Evolutionary conservation across 208 protist genomes (phyloP).

Genomic region (Trypanosoma boissoni): DNA sequence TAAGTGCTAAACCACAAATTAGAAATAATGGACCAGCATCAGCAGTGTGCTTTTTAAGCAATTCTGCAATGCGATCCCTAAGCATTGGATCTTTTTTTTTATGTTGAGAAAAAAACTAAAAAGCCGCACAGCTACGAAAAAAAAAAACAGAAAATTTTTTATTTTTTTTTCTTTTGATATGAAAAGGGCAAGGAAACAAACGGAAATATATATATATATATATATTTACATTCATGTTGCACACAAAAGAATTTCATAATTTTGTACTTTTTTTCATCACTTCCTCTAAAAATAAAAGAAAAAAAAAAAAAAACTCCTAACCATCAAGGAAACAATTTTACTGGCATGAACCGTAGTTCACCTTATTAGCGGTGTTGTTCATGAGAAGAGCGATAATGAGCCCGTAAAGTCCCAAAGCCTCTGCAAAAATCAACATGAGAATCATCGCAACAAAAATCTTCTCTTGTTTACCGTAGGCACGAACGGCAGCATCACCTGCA

Average conservation of each 20-base stretch:
- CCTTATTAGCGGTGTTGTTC: conserved; percentile 87
- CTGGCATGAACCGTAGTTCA: conserved; percentile 27
- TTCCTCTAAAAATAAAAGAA: conserved; percentile 14
- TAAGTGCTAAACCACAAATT: conserved; percentile 34
- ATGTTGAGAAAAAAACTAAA: conserved; percentile 11
- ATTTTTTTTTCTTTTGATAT: conserved; percentile 3
- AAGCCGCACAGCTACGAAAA: conserved; percentile 6
- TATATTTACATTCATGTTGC: conserved; percentile 11
- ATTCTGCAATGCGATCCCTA: conserved; percentile 14
- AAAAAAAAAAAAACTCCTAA: not conserved
- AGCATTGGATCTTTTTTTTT: conserved; percentile 24
- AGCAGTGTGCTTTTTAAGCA: conserved; percentile 32
- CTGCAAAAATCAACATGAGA: conserved; percentile 99
- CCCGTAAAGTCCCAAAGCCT: conserved; percentile 98
- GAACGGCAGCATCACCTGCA: conserved; percentile 96
- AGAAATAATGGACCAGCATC: conserved; percentile 43
- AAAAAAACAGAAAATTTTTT: conserved; percentile 17
- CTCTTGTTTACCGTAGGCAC: conserved; percentile 93
- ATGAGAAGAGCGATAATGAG: conserved; percentile 98
- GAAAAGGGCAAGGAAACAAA: not conserved
- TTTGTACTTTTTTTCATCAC: not conserved
- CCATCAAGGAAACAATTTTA: conserved; percentile 4
- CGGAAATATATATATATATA: conserved; percentile 8
- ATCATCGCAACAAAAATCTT: conserved; percentile 99
- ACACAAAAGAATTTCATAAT: conserved; percentile 23